A percentile compares a stretch with the other conserved stretches of the same genome.
These are phyloP conservation scores for Trametopsis cervina DNA, from an alignment of 768 basidiomycete species.

Conservation along the genomic window DNA sequence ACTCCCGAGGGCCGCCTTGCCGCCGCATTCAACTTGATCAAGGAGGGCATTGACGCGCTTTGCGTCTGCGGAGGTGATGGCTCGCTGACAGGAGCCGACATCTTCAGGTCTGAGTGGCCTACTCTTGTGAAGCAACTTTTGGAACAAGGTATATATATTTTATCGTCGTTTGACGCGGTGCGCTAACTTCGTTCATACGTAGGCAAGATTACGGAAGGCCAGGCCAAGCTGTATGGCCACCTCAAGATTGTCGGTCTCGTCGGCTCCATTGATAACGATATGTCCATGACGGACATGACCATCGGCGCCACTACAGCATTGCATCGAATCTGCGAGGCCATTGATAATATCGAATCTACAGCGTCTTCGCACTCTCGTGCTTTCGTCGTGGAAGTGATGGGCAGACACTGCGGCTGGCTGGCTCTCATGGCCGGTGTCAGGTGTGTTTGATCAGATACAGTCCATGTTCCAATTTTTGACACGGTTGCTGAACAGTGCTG, in stretches of 20 bases:
- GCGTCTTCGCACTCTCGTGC: conserved; percentile 94
- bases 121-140: conserved; percentile 65
- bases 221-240: conserved; percentile 66
- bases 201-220: conserved; percentile 73
- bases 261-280: conserved; percentile 98
- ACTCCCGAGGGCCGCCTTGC: conserved; percentile 82
- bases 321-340: conserved; percentile 94
- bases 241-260: conserved; percentile 98
- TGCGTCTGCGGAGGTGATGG: conserved; percentile 98
- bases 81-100: conserved; percentile 91
- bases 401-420: conserved; percentile 99
- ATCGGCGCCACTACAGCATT: conserved; percentile 95
- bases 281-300: conserved; percentile 95
- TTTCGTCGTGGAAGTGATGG: conserved; percentile 99
- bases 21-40: conserved; percentile 88
- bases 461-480: background rate
- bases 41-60: conserved; percentile 94
- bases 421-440: conserved; percentile 90
- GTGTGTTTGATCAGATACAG: conserved; percentile 32
- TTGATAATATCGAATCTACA: conserved; percentile 97
- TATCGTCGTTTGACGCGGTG: background rate
- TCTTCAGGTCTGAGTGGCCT: conserved; percentile 93
- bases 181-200: background rate
- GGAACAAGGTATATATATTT: conserved; percentile 41
- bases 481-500: conserved; percentile 42